Evolutionary conservation across 164 flowering plant species (phyloP).

Genomic region (Vitis amurensis): DNA sequence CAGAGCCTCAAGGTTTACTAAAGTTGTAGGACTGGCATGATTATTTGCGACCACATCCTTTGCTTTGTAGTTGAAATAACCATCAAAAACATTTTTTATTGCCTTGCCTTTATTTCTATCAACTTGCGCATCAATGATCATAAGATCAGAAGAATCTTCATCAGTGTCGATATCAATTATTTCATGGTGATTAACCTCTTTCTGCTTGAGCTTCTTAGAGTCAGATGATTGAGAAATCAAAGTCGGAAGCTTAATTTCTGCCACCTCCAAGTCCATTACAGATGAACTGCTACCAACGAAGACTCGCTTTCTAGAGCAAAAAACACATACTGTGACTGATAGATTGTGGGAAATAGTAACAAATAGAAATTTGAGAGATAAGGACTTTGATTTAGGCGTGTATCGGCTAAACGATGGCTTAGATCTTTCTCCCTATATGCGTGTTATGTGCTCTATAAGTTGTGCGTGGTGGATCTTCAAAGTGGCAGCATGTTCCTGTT

Average conservation of each 20-base stretch:
- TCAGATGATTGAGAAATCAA: constrained; percentile 7
- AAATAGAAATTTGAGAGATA: neutral
- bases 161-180: constrained; percentile 52
- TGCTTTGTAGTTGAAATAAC: constrained; percentile 3
- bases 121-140: constrained; percentile 23
- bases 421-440: too few relatives aligned
- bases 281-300: constrained; percentile 17
- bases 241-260: constrained; percentile 28
- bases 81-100: constrained; percentile 8
- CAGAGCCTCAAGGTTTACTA: constrained; percentile 4
- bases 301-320: constrained; percentile 25
- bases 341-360: neutral
- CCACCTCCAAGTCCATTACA: constrained; percentile 35
- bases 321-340: neutral
- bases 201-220: constrained; percentile 18
- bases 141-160: constrained; percentile 30
- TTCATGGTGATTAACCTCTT: constrained; percentile 38
- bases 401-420: neutral
- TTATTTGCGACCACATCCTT: constrained; percentile 20
- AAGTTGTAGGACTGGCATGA: constrained; percentile 1
- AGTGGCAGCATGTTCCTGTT: too few relatives aligned
- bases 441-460: too few relatives aligned
- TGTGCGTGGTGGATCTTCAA: too few relatives aligned
- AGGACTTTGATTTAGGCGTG: neutral
- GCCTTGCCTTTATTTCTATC: constrained; percentile 41